phyloP scores from a whole-genome alignment of 768 basidiomycete species.

The Austroboletus eburneus region DNA sequence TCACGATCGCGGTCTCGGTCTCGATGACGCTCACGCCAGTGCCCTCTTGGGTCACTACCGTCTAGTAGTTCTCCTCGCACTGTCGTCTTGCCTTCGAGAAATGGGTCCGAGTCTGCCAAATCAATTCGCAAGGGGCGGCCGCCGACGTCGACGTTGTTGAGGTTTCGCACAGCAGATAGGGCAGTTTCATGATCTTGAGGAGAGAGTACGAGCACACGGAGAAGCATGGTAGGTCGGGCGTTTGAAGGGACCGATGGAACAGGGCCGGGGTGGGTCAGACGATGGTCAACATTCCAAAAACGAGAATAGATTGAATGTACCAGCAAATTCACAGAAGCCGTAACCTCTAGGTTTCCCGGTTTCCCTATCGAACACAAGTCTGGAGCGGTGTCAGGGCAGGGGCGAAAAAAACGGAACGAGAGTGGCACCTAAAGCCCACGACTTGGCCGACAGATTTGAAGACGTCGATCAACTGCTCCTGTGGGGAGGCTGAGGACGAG shows the following conservation, averaged over 20 bases:
- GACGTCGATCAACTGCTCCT: slow-evolving; percentile 83
- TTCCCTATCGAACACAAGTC: slow-evolving; percentile 85
- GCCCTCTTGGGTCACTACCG: slow-evolving; percentile 41
- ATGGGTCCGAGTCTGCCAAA: slow-evolving; percentile 88
- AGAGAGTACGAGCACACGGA: slow-evolving; percentile 10
- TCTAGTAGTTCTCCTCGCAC: slow-evolving; percentile 79
- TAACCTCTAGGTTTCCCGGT: slow-evolving; percentile 95
- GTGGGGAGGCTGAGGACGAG: slow-evolving; percentile 10
- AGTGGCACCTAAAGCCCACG: slow-evolving; percentile 71
- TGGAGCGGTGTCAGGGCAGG: slow-evolving; percentile 26
- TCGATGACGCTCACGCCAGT: slow-evolving; percentile 49
- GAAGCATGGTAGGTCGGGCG: background rate
- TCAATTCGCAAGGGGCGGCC: slow-evolving; percentile 93
- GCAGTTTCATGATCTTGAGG: slow-evolving; percentile 91
- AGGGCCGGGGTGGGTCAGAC: slow-evolving; percentile 38
- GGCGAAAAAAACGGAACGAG: background rate
- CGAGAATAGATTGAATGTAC: slow-evolving; percentile 48
- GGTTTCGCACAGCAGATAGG: slow-evolving; percentile 89
- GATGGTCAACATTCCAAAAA: slow-evolving; percentile 19
- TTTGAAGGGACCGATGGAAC: slow-evolving; percentile 7
- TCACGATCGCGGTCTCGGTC: slow-evolving; percentile 52
- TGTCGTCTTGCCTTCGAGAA: slow-evolving; percentile 87
- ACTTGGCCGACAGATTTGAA: slow-evolving; percentile 89
- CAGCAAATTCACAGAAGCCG: slow-evolving; percentile 90
- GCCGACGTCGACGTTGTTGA: slow-evolving; percentile 89